These are phyloP conservation scores for Fusarium transvaalense DNA, from an alignment of 2,329 filamentous ascomycete species.

Conservation along the genomic window DNA sequence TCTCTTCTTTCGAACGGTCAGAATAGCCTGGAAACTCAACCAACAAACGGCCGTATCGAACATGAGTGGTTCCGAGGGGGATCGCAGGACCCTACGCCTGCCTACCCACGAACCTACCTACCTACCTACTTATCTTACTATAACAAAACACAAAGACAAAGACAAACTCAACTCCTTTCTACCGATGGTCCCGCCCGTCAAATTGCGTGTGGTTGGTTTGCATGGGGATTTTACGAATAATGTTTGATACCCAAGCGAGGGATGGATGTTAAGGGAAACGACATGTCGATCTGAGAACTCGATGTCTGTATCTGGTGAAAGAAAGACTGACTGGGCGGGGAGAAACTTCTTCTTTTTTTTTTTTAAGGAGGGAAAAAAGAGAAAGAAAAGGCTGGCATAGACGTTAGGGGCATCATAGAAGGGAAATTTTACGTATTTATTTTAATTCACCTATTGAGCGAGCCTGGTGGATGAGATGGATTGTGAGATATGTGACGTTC, in stretches of 20 bases:
- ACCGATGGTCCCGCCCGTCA: slow-evolving; percentile 31
- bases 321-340: neutral
- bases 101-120: neutral
- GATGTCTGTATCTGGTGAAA: slow-evolving; percentile 4
- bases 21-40: slow-evolving; percentile 1
- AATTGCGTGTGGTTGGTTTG: slow-evolving; percentile 31
- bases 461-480: neutral
- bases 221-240: slow-evolving; percentile 44
- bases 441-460: slow-evolving; percentile 30
- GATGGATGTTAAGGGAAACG: neutral
- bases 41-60: slow-evolving; percentile 8
- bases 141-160: slow-evolving; percentile 32
- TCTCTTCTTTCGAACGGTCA: slow-evolving; percentile 26
- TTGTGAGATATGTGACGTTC: neutral
- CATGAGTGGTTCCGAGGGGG: neutral
- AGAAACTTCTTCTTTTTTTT: neutral
- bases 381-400: slow-evolving; percentile 36
- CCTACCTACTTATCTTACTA: slow-evolving; percentile 13
- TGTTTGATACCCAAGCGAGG: slow-evolving; percentile 44
- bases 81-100: slow-evolving; percentile 11
- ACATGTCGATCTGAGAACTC: neutral
- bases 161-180: slow-evolving; percentile 30
- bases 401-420: slow-evolving; percentile 41
- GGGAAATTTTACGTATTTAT: slow-evolving; percentile 37
- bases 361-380: slow-evolving; percentile 12